Evolutionary conservation across 2,329 filamentous ascomycete genomes (phyloP), one percentile per base, ranked within the genome.

Genomic region (Hypoxylon sp.): DNA sequence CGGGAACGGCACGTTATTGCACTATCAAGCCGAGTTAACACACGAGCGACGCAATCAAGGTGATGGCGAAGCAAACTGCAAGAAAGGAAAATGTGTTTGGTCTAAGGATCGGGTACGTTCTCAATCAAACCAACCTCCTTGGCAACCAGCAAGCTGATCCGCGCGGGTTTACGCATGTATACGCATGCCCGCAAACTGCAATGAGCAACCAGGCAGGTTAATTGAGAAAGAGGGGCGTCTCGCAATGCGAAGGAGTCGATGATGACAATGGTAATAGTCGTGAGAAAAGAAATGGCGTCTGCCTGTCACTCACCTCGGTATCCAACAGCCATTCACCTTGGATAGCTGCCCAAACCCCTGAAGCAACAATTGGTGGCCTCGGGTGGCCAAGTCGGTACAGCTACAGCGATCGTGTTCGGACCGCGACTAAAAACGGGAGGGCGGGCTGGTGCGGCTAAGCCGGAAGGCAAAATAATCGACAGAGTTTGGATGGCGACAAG

Each of bases 341-440:
- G 57, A 59, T 65, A 67, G 64, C 61, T 66, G 55, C 64, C 67
- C 61, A 64, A 67, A 55, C 67, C 67, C 66, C 66, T 67, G 46
- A 67, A 52, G 54, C 65, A 61, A 59, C 63, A 62, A 64, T 65
- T 58, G 54, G 55, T 48, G 62, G 60, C 62, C 57, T 57, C 35
- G 46, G 50, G 45, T 37, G 63, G 64, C 64, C 62, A 60, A 38
- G 48, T 57, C 41, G 54, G 38, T 59, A 51, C 48, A 40, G 49
- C 49, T 52, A 59, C 63, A 55, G 62, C 63, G 50, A 56, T 57
- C 54, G 49, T 55, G 55, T 57, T 57, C 42, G 42, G 42, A 59
- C 58, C 42, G 42, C 40, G 33, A 54, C 52, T 51, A 35, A 18
- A 35, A 58, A 35, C 58, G 52, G 40, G 31, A 45, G 48, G 52